Conservation (phyloP, 2,329 filamentous ascomycete species). For the Calonectria pauciramosa region DNA sequence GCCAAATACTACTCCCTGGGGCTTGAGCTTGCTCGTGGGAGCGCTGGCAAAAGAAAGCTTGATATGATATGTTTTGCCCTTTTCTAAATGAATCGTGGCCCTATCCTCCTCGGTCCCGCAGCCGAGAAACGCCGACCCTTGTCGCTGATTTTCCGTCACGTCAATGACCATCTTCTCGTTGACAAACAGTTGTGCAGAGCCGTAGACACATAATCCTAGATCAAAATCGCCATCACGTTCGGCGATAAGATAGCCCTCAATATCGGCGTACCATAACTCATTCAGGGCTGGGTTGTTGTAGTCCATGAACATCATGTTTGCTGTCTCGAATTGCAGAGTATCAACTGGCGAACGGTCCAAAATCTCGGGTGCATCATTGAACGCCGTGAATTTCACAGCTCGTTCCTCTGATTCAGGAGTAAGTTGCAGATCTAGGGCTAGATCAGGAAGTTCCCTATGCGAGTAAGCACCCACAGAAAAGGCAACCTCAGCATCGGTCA, state of each 20-base stretch:
- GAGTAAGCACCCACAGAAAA: slow-evolving; percentile 18
- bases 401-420: neutral
- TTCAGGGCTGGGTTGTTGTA: slow-evolving; percentile 35
- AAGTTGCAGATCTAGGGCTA: neutral
- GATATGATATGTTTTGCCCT: slow-evolving; percentile 30
- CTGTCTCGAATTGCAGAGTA: slow-evolving; percentile 3
- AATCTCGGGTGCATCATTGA: neutral
- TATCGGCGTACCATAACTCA: slow-evolving; percentile 36
- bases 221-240: slow-evolving; percentile 42
- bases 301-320: slow-evolving; percentile 36
- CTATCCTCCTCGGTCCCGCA: slow-evolving; percentile 50
- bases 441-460: neutral
- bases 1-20: slow-evolving; percentile 13
- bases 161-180: slow-evolving; percentile 49
- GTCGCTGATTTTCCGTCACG: slow-evolving; percentile 44
- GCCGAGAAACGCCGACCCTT: slow-evolving; percentile 53
- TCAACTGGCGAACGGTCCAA: slow-evolving; percentile 27
- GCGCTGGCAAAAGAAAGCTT: slow-evolving; percentile 16
- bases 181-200: slow-evolving; percentile 49
- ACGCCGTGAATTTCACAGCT: slow-evolving; percentile 11
- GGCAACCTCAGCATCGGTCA: neutral
- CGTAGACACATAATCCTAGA: slow-evolving; percentile 49
- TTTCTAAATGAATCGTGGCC: slow-evolving; percentile 16
- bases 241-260: slow-evolving; percentile 35
- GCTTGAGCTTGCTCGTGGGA: neutral